These are phyloP conservation scores for Schizonepeta tenuifolia DNA, from an alignment of 257 asterid species.

Conservation along the genomic window DNA sequence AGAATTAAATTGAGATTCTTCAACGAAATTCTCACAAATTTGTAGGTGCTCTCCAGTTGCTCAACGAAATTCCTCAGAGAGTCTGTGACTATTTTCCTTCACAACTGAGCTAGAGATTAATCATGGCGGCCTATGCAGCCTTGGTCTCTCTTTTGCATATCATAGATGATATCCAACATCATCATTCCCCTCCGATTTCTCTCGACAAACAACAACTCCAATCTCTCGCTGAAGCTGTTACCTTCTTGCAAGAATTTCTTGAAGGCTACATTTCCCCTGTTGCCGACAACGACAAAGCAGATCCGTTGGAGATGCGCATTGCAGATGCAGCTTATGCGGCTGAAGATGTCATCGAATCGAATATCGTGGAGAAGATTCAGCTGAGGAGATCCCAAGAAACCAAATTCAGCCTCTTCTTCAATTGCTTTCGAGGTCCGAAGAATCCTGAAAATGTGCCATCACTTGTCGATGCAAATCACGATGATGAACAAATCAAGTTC, in stretches of 20 bases:
- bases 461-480: no score
- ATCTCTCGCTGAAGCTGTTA: neutral
- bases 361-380: neutral
- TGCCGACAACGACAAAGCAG: neutral
- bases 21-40: no score
- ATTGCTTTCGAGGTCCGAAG: no score
- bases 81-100: no score
- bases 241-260: constrained; percentile 16
- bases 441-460: no score
- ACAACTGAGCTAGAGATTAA: neutral
- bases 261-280: neutral
- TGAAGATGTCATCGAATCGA: neutral
- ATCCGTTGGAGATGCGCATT: constrained; percentile 11
- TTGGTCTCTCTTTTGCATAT: neutral
- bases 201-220: neutral
- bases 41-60: no score
- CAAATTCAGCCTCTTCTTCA: no score
- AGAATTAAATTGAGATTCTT: no score
- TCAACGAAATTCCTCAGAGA: no score
- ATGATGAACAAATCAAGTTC: no score
- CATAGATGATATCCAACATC: neutral
- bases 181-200: neutral
- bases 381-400: no score
- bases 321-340: constrained; percentile 9
- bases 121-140: constrained; percentile 21